phyloP scores from a whole-genome alignment of 805 yeast species.

The Starmerella stigmatis region DNA sequence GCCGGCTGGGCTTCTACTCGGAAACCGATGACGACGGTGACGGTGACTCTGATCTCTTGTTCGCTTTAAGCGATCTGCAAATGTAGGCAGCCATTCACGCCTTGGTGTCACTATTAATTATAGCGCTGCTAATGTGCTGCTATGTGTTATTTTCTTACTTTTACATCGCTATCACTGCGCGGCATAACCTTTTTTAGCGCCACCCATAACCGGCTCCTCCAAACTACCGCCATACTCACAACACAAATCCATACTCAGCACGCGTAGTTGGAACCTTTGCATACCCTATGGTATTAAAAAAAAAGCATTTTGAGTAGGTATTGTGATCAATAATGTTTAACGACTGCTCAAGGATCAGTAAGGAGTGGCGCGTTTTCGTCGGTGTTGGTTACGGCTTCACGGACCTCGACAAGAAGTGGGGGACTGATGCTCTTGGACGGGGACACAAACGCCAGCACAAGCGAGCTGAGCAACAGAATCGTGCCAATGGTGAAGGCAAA shows the following conservation, averaged over 20 bases:
- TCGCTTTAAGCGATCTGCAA: constrained; percentile 26
- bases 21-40: constrained; percentile 17
- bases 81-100: background rate
- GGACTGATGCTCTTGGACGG: constrained; percentile 14
- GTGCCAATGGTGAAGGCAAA: constrained; percentile 63
- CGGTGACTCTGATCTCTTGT: constrained; percentile 22
- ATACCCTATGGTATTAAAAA: background rate
- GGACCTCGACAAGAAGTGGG: constrained; percentile 10
- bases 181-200: too few species aligned
- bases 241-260: too few species aligned
- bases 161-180: too few species aligned
- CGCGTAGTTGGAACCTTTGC: too few species aligned
- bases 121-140: too few species aligned
- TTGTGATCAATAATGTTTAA: too few species aligned
- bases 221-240: too few species aligned
- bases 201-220: too few species aligned
- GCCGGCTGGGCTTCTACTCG: constrained; percentile 22
- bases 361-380: constrained; percentile 23
- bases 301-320: background rate
- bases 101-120: too few species aligned
- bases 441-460: constrained; percentile 33
- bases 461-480: constrained; percentile 42
- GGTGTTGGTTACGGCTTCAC: constrained; percentile 2
- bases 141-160: too few species aligned
- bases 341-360: constrained; percentile 14